Conservation (phyloP, 495 filamentous ascomycete genomes). For the Filosporella fistucella region DNA sequence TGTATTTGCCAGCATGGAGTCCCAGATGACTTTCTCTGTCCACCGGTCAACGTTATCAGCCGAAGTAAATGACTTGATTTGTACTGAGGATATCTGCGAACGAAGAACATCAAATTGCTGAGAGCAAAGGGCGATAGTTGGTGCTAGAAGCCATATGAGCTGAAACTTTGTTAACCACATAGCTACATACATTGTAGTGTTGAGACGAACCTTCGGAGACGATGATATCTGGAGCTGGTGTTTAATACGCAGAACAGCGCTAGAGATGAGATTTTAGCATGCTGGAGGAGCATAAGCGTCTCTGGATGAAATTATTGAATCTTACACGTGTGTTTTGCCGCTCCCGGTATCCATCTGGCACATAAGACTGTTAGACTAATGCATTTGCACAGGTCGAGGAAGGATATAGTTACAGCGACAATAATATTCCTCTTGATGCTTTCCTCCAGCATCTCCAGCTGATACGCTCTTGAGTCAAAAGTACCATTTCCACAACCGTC, state of each 20-base stretch:
- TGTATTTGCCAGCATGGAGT: constrained; percentile 59
- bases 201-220: no score
- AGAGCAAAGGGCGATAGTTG: background rate
- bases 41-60: constrained; percentile 52
- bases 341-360: constrained; percentile 7
- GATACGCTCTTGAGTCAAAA: constrained; percentile 3
- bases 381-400: background rate
- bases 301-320: background rate
- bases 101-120: background rate
- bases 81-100: background rate
- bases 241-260: constrained; percentile 6
- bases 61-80: background rate
- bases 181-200: no score
- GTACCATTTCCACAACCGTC: background rate
- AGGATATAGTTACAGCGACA: background rate
- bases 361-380: background rate
- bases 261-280: background rate
- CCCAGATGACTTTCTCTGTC: constrained; percentile 67
- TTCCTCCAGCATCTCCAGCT: constrained; percentile 8
- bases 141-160: background rate
- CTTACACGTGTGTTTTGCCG: constrained; percentile 11
- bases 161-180: no score
- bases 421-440: constrained; percentile 11
- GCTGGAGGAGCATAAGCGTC: background rate
- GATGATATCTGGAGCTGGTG: no score